Percentiles rank a stretch among this genome's conserved stretches.
Conservation (phyloP, 306 rosid genomes). For the Prunus persica region DNA sequence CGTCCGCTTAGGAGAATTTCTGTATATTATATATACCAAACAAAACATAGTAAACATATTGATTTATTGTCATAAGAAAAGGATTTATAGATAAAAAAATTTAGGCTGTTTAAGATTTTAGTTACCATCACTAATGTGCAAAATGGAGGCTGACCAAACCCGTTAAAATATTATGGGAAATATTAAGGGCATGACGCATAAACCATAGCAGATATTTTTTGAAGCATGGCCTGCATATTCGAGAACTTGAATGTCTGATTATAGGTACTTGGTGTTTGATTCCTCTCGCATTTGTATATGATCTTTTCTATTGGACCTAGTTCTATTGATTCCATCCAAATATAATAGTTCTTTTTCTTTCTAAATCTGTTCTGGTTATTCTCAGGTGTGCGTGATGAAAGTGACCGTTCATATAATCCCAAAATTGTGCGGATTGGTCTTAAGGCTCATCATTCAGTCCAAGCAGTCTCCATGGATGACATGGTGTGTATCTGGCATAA, state of each 20-base stretch:
- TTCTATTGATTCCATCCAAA: background rate
- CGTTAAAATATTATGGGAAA: too few species aligned
- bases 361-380: constrained; percentile 16
- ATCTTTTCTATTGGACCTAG: background rate
- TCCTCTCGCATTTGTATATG: background rate
- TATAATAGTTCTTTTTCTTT: background rate
- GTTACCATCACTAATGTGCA: background rate
- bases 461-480: constrained; percentile 72
- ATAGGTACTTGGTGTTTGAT: background rate
- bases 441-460: constrained; percentile 84
- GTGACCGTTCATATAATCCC: constrained; percentile 66
- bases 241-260: constrained; percentile 4
- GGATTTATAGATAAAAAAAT: background rate
- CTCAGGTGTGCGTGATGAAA: constrained; percentile 91
- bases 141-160: too few species aligned
- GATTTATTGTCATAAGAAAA: background rate
- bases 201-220: background rate
- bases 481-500: constrained; percentile 53
- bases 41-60: too few species aligned
- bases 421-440: constrained; percentile 91
- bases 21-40: too few species aligned
- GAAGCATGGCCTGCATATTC: background rate
- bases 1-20: background rate
- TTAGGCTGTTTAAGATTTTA: background rate
- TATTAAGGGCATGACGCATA: background rate